A percentile compares a stretch with the other conserved stretches of the same genome.
Evolutionary conservation across 2,329 filamentous ascomycete genomes (phyloP).

Genomic region (Colletotrichum viniferum): DNA sequence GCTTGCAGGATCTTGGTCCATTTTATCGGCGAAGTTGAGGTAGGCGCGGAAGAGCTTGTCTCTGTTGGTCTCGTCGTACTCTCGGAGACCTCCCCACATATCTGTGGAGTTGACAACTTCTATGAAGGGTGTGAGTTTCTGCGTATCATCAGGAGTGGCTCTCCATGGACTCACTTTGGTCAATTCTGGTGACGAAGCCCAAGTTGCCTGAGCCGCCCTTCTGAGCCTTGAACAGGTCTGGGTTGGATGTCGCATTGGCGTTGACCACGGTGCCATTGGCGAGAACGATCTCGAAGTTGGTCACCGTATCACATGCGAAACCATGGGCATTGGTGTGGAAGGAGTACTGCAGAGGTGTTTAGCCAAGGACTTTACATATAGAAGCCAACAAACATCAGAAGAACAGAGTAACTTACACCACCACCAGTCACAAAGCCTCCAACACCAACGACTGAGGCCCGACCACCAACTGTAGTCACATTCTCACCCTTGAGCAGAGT

Average conservation of each 20-base stretch:
- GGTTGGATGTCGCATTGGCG: conserved; percentile 38
- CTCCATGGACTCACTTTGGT: conserved; percentile 7
- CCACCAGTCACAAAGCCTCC: conserved; percentile 28
- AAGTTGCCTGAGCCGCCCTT: conserved; percentile 53
- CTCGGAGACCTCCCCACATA: conserved; percentile 33
- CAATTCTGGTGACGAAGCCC: conserved; percentile 39
- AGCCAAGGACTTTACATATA: background rate
- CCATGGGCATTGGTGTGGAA: conserved; percentile 37
- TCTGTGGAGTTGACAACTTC: conserved; percentile 22
- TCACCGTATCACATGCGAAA: conserved; percentile 44
- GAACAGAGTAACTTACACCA: background rate
- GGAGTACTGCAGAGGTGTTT: conserved; percentile 23
- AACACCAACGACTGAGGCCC: conserved; percentile 27
- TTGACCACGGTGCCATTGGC: conserved; percentile 44
- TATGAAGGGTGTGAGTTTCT: background rate
- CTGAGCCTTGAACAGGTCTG: conserved; percentile 48
- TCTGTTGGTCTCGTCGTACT: conserved; percentile 26
- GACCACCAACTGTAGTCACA: conserved; percentile 24
- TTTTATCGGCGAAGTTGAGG: conserved; percentile 30
- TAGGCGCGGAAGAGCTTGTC: conserved; percentile 31
- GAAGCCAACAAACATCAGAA: no score
- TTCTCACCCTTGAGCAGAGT: conserved; percentile 21
- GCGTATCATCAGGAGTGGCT: rapidly evolving
- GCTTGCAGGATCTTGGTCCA: conserved; percentile 28
- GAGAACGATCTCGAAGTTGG: conserved; percentile 48